Evolutionary conservation across 73 alveolate species (phyloP), one percentile per base, ranked within the genome.

Genomic region (Stentor coeruleus): DNA sequence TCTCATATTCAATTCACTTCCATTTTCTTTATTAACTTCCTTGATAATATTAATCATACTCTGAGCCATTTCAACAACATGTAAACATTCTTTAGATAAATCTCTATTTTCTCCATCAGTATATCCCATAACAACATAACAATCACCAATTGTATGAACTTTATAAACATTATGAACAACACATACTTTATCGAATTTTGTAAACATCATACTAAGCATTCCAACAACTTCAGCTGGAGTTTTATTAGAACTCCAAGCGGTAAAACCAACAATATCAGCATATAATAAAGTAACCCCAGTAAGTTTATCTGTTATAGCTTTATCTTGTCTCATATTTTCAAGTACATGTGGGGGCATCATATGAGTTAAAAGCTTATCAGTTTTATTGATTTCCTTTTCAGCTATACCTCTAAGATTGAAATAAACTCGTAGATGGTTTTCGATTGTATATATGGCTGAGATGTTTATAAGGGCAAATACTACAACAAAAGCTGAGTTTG

Each of bases 251-350:
- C 86, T 76, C 11, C 77, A 84, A 40, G 74, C 85, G 14, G 89
- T 84, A 74, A 84, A 84, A 33, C 89, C 89, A 40, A 85, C 89
- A 58, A 84, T 84, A 28, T 84, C 89, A 14, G 89, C 89, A 41
- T 76, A 84, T n/a, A 84, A 37, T 20, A 84, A 76, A 36, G 89
- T 84, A 76, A 73, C 15, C 38, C 77, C 57, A 49, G 75, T 85
- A 3, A 84, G 59, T 41, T 74, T 74, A 35, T 84, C 89, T 20
- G 85, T 37, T 39, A 42, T 20, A 14, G 58, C 87, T 0, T 41
- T 40, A 41, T 59, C 77, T 14, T 40, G 39, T 14, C 74, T 75
- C 4, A 74, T 84, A 28, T 84, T 85, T 72, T 75, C 74, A 36
- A 84, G n/a, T n/a, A n/a, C n/a, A n/a, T n/a, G n/a, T n/a, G n/a